These are phyloP conservation scores for Alternaria hordeiaustralica DNA, from an alignment of 2,329 filamentous ascomycete species.

Conservation along the genomic window DNA sequence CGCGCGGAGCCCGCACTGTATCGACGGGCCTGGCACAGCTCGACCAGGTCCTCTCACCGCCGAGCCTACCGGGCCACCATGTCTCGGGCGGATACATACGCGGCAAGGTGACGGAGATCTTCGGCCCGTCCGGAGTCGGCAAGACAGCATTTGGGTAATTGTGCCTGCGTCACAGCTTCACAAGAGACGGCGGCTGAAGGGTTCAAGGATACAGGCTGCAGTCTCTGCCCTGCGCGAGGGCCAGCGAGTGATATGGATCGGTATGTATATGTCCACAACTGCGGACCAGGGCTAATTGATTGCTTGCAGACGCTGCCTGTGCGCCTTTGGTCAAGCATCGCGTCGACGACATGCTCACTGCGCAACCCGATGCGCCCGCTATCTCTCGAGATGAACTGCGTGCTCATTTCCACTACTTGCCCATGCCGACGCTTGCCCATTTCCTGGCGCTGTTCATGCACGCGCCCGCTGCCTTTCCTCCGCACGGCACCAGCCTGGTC, in stretches of 20 bases:
- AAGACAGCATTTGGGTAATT: slow-evolving; percentile 83
- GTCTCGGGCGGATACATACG: slow-evolving; percentile 65
- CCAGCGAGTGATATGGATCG: slow-evolving; percentile 79
- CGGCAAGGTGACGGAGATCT: slow-evolving; percentile 84
- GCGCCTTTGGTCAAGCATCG: slow-evolving; percentile 57
- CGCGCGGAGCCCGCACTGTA: slow-evolving; percentile 56
- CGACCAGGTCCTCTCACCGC: slow-evolving; percentile 50
- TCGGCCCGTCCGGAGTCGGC: slow-evolving; percentile 83
- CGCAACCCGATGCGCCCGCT: slow-evolving; percentile 19
- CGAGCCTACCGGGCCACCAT: slow-evolving; percentile 30
- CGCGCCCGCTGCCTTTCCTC: slow-evolving; percentile 69
- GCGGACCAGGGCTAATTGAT: slow-evolving; percentile 41
- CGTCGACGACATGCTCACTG: slow-evolving; percentile 55
- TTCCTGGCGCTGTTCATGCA: slow-evolving; percentile 75
- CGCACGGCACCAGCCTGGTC: slow-evolving; percentile 68
- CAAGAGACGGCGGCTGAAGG: slow-evolving; percentile 32
- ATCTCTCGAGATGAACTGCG: slow-evolving; percentile 39
- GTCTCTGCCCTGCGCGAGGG: slow-evolving; percentile 67
- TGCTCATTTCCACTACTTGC: slow-evolving; percentile 69
- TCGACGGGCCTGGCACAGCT: slow-evolving; percentile 58
- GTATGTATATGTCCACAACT: slow-evolving; percentile 57
- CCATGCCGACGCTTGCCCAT: slow-evolving; percentile 65
- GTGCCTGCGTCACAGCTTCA: slow-evolving; percentile 18
- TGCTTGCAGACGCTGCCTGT: slow-evolving; percentile 55
- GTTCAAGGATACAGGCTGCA: slow-evolving; percentile 71